Base-by-base conservation (phyloP, 208 protist genomes). In the Leishmania turanica region DNA sequence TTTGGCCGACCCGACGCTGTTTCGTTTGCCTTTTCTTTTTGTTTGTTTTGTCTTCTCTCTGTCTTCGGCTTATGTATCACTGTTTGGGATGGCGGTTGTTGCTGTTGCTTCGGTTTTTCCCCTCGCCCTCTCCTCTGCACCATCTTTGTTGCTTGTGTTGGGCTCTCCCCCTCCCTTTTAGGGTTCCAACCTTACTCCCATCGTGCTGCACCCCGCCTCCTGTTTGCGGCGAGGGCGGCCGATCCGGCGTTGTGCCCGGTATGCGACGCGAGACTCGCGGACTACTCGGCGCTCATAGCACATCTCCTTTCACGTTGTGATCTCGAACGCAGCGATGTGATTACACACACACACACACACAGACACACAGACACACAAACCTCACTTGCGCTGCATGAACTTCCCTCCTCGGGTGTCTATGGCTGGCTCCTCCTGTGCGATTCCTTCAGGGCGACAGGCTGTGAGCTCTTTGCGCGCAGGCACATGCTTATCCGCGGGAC, bases 41-140 rank as follows among this genome's bases (percentile, higher is more conserved):
- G n/a, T n/a, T n/a, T n/a, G n/a, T n/a, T n/a, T n/a, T n/a, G n/a
- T 70, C 85, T 86, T 83, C 64, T 84, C 79, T 66, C 80, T 72
- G 27, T 80, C 51, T 47, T 51, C 84, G 49, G 78, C 49, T 68
- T 34, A 3, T 51, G 13, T 37, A 34, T 13, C 11, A 27, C n/a
- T 6, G 13, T 19, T 47, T 49, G 45, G 45, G 8, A 49, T 49
- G 13, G 45, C 45, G 7, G n/a, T 71, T 71, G 66, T 47, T 3
- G n/a, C 37, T 9, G n/a, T 11, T 71, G 66, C 40, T 77, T 71
- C 37, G n/a, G 24, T 76, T 71, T 87, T 71, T 87, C 62, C 62
- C 37, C 11, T 75, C 9, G 54, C 60, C 72, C 73, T 51, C 49
- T 27, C 40, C n/a, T 37, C 37, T 37, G 6, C 66, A 4, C 15